Conservation (phyloP, 345 rosid species). For the Gossypium arboreum region DNA sequence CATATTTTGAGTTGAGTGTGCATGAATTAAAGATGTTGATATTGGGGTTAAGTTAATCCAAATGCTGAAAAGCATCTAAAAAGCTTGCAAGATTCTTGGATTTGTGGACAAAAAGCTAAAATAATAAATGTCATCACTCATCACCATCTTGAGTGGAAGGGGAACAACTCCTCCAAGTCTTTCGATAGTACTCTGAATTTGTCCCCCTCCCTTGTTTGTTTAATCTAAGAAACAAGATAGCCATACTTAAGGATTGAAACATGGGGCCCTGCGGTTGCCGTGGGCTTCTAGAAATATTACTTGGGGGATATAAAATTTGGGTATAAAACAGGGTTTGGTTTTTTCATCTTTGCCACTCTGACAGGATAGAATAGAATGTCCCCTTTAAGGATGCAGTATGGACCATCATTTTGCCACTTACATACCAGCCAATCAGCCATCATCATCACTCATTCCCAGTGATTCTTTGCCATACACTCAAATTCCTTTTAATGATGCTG, state of each 20-base stretch:
- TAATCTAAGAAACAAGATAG: neutral
- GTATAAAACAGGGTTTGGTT: neutral
- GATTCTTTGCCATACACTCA: neutral
- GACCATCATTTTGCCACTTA: neutral
- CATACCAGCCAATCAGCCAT: neutral
- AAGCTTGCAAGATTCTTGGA: constrained; percentile 11
- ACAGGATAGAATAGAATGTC: neutral
- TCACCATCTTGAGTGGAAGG: constrained; percentile 11
- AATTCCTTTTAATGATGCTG: neutral
- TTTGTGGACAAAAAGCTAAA: neutral
- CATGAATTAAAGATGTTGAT: neutral
- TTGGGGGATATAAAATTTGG: neutral
- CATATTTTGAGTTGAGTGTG: neutral
- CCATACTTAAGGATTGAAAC: neutral
- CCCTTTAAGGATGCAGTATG: constrained; percentile 14
- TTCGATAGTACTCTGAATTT: neutral
- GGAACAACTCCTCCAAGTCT: constrained; percentile 8
- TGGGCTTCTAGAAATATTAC: neutral
- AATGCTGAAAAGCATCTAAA: constrained; percentile 11
- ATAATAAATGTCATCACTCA: neutral
- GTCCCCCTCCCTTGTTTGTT: neutral
- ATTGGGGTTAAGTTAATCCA: constrained; percentile 10
- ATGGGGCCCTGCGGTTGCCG: neutral
- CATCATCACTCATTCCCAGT: neutral
- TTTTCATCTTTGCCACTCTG: neutral